Evolutionary conservation across 1,284 basidiomycete species (phyloP).

Genomic region (Xerocomus alliaceus): DNA sequence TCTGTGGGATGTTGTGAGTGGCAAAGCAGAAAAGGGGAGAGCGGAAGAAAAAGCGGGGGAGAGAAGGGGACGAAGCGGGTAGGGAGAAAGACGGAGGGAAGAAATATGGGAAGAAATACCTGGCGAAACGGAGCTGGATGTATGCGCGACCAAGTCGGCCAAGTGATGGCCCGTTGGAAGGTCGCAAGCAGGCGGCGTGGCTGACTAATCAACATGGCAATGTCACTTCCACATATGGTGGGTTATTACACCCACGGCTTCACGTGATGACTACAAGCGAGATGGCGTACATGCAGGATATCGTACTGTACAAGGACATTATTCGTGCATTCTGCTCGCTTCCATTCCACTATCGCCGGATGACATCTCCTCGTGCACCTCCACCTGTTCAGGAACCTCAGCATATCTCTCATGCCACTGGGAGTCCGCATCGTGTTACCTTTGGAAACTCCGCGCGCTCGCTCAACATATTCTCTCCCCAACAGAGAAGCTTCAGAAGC

Average conservation of each 20-base stretch:
- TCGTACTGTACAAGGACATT: slow-evolving; percentile 17
- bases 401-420: slow-evolving; percentile 19
- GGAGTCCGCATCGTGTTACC: slow-evolving; percentile 46
- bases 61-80: neutral
- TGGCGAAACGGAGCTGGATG: slow-evolving; percentile 31
- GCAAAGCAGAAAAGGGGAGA: neutral
- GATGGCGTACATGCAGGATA: neutral
- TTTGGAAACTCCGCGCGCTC: slow-evolving; percentile 79
- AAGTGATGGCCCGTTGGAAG: slow-evolving; percentile 39
- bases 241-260: slow-evolving; percentile 4
- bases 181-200: slow-evolving; percentile 31
- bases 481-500: slow-evolving; percentile 84
- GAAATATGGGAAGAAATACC: slow-evolving; percentile 23
- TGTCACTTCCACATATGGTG: slow-evolving; percentile 19
- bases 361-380: slow-evolving; percentile 39
- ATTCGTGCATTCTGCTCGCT: slow-evolving; percentile 33
- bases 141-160: slow-evolving; percentile 33
- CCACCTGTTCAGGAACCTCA: slow-evolving; percentile 38
- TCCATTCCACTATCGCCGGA: slow-evolving; percentile 24
- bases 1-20: slow-evolving; percentile 2
- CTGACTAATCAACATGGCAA: slow-evolving; percentile 42
- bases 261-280: slow-evolving; percentile 25
- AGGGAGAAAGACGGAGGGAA: neutral
- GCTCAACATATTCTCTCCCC: slow-evolving; percentile 85
- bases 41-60: neutral